Conservation (phyloP, 2,329 filamentous ascomycete species). For the Pyrenochaeta sp. region DNA sequence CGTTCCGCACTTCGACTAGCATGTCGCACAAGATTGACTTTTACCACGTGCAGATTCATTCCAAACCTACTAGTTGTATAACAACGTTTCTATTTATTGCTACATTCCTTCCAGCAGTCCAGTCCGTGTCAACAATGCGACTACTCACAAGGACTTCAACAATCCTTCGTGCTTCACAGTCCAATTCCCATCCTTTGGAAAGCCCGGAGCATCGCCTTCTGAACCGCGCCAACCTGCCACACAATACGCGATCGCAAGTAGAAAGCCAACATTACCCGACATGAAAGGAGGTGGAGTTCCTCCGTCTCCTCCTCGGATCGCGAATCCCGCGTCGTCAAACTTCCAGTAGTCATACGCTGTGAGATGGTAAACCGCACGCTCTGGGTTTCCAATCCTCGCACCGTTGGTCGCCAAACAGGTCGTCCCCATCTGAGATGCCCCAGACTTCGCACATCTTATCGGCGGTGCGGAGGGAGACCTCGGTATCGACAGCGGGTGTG, state of each 20-base stretch:
- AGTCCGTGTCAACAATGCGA: too few species aligned
- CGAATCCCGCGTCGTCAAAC: slow-evolving; percentile 63
- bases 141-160: slow-evolving; percentile 21
- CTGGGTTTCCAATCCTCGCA: slow-evolving; percentile 33
- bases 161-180: slow-evolving; percentile 33
- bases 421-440: slow-evolving; percentile 44
- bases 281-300: slow-evolving; percentile 67
- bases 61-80: neutral
- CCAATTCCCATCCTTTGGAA: slow-evolving; percentile 32
- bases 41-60: neutral
- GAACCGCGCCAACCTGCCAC: slow-evolving; percentile 62
- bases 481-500: slow-evolving; percentile 30
- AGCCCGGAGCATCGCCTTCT: slow-evolving; percentile 41
- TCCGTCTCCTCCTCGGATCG: slow-evolving; percentile 61
- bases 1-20: neutral
- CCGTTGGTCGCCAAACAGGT: slow-evolving; percentile 42
- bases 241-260: slow-evolving; percentile 63
- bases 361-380: slow-evolving; percentile 48
- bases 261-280: slow-evolving; percentile 59
- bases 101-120: neutral
- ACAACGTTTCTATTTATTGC: neutral
- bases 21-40: neutral
- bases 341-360: slow-evolving; percentile 60
- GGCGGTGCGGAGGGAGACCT: slow-evolving; percentile 34
- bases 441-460: slow-evolving; percentile 38